Evolutionary conservation across 129 eudicot genomes (phyloP).

Genomic region (Apium graveolens): DNA sequence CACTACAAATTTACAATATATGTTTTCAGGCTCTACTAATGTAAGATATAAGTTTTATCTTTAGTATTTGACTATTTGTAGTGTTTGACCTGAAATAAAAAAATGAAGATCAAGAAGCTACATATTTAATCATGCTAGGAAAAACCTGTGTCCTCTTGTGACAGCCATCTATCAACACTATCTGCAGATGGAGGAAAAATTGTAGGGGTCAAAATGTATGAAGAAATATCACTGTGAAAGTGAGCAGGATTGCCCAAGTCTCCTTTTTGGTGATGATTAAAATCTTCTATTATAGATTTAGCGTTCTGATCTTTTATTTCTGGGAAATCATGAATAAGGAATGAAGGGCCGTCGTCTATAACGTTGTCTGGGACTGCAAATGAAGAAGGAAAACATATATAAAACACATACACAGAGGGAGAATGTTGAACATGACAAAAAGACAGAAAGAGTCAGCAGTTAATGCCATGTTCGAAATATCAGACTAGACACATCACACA

Average conservation of each 20-base stretch:
- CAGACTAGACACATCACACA: slow-evolving; percentile 11
- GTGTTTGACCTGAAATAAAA: slow-evolving; percentile 9
- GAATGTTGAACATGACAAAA: not conserved
- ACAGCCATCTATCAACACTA: slow-evolving; percentile 55
- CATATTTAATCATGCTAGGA: slow-evolving; percentile 12
- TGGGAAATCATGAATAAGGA: slow-evolving; percentile 24
- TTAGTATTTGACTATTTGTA: slow-evolving; percentile 15
- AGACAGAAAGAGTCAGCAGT: not conserved
- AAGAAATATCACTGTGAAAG: slow-evolving; percentile 57
- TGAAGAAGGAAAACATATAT: slow-evolving; percentile 12
- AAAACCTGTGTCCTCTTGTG: slow-evolving; percentile 28
- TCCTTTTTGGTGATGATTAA: slow-evolving; percentile 18
- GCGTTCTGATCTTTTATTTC: slow-evolving; percentile 19
- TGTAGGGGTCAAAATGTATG: slow-evolving; percentile 66
- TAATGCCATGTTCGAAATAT: not conserved
- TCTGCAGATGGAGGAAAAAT: slow-evolving; percentile 64
- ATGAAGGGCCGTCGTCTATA: slow-evolving; percentile 32
- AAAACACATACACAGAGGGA: not conserved
- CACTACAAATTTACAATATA: slow-evolving; percentile 23
- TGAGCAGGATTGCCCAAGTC: slow-evolving; percentile 44
- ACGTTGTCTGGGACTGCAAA: slow-evolving; percentile 27
- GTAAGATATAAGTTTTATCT: slow-evolving; percentile 8
- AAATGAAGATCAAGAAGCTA: not conserved
- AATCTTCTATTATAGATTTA: slow-evolving; percentile 18
- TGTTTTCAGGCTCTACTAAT: slow-evolving; percentile 19